Conservation (phyloP, 2,329 filamentous ascomycete genomes). For the Pseudocercospora eumusae region DNA sequence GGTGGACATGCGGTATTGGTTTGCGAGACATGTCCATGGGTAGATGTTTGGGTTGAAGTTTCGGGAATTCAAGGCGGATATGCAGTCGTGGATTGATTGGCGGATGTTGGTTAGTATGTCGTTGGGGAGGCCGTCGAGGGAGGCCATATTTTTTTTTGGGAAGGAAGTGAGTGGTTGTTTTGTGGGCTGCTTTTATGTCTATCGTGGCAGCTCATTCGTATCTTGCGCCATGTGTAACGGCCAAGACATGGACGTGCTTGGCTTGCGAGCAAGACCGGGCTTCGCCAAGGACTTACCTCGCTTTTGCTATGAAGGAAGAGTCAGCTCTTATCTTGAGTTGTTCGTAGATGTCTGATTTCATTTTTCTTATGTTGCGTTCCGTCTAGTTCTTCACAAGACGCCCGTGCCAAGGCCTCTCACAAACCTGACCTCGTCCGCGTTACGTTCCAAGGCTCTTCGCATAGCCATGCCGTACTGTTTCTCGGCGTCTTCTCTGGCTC, state of each 20-base stretch:
- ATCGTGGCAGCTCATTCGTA: background rate
- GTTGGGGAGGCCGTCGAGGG: background rate
- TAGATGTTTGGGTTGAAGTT: background rate
- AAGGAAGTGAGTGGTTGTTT: too few relatives aligned
- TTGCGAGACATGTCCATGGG: background rate
- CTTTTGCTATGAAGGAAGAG: background rate
- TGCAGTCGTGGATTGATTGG: background rate
- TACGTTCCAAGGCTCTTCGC: conserved; percentile 71
- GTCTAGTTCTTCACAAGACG: background rate
- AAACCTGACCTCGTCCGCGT: conserved; percentile 77
- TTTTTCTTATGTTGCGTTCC: background rate
- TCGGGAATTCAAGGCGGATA: background rate
- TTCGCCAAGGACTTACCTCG: background rate
- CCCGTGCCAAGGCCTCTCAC: conserved; percentile 65
- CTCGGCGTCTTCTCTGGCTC: conserved; percentile 57
- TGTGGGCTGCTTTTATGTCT: too few relatives aligned
- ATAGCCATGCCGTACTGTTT: conserved; percentile 68
- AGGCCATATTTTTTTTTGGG: too few relatives aligned
- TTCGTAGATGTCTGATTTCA: background rate
- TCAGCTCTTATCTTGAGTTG: background rate
- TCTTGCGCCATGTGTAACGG: background rate
- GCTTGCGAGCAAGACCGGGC: background rate
- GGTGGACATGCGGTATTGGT: background rate
- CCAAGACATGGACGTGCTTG: background rate
- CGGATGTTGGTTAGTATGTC: background rate